A percentile compares a stretch with the other conserved stretches of the same genome.
phyloP scores from a whole-genome alignment of 805 yeast genomes.

The Metschnikowia colocasiae region DNA sequence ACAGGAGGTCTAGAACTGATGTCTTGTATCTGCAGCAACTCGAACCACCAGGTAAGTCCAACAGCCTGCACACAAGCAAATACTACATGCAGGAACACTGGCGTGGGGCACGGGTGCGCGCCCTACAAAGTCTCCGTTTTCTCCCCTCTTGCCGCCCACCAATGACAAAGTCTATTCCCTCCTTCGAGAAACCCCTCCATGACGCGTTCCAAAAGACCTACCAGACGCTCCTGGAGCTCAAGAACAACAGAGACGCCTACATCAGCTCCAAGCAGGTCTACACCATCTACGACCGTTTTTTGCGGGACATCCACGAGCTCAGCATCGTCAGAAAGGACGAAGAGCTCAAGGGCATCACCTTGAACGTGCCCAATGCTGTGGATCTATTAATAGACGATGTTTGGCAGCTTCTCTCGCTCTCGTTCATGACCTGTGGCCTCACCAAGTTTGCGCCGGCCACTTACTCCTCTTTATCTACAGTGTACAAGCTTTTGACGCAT shows the following conservation, averaged over 20 bases:
- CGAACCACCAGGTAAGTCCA: too few species aligned
- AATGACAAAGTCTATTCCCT: conserved; percentile 27
- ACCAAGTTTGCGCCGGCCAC: conserved; percentile 91
- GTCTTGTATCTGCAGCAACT: too few species aligned
- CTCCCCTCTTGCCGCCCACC: conserved; percentile 2
- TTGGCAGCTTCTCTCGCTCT: conserved; percentile 80
- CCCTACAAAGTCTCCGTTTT: neutral
- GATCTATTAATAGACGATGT: conserved; percentile 83
- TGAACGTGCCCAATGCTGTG: conserved; percentile 47
- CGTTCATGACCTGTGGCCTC: conserved; percentile 89
- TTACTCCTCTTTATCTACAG: conserved; percentile 83
- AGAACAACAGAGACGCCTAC: conserved; percentile 62
- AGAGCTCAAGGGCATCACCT: conserved; percentile 35
- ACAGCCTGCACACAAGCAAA: neutral
- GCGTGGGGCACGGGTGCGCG: conserved; percentile 2
- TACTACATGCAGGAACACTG: neutral
- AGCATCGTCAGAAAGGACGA: conserved; percentile 50
- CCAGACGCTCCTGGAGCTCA: conserved; percentile 33
- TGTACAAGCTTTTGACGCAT: conserved; percentile 78
- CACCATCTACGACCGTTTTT: conserved; percentile 54
- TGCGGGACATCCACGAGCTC: conserved; percentile 51
- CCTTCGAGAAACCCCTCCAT: conserved; percentile 33
- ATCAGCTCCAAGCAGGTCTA: conserved; percentile 68
- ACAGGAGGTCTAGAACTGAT: too few species aligned
- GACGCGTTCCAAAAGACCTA: conserved; percentile 28